phyloP scores from a whole-genome alignment of 768 basidiomycete genomes.

The Russula brevipes region DNA sequence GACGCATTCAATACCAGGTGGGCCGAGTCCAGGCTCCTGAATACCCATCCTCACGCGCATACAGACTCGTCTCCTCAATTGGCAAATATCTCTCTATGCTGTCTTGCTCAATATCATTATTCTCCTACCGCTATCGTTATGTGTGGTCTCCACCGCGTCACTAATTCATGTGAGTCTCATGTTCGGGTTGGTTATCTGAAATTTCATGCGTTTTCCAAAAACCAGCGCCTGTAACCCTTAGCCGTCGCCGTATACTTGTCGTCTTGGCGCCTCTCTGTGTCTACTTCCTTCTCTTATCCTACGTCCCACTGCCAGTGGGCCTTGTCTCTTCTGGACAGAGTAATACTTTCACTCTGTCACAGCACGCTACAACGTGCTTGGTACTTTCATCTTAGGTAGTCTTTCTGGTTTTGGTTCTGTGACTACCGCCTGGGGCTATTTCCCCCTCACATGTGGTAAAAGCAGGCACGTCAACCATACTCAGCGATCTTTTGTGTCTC shows the following conservation, averaged over 20 bases:
- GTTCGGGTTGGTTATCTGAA: slow-evolving; percentile 1
- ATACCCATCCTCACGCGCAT: not conserved
- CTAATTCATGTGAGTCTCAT: slow-evolving; percentile 21
- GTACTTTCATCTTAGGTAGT: slow-evolving; percentile 71
- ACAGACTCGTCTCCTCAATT: slow-evolving; percentile 62
- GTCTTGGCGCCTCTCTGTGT: slow-evolving; percentile 28
- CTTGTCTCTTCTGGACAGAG: slow-evolving; percentile 36
- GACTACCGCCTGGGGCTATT: slow-evolving; percentile 57
- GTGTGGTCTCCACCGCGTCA: slow-evolving; percentile 46
- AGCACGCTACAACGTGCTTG: slow-evolving; percentile 66
- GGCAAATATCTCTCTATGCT: slow-evolving; percentile 58
- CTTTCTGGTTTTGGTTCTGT: slow-evolving; percentile 78
- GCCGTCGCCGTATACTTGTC: slow-evolving; percentile 10
- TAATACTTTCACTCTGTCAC: slow-evolving; percentile 39
- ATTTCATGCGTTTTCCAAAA: not conserved
- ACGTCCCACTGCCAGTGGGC: slow-evolving; percentile 61
- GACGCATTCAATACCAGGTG: slow-evolving; percentile 51
- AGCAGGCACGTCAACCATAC: slow-evolving; percentile 25
- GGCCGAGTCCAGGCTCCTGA: slow-evolving; percentile 29
- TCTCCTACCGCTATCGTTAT: slow-evolving; percentile 58
- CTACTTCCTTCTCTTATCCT: slow-evolving; percentile 57
- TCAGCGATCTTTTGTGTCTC: not conserved
- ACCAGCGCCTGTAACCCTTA: slow-evolving; percentile 1
- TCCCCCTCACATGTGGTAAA: slow-evolving; percentile 40
- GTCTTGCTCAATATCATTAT: slow-evolving; percentile 61